Percentiles rank a stretch among this genome's conserved stretches.
Evolutionary conservation across 2,329 filamentous ascomycete genomes (phyloP).

Genomic region (Cladosporium halotolerans): DNA sequence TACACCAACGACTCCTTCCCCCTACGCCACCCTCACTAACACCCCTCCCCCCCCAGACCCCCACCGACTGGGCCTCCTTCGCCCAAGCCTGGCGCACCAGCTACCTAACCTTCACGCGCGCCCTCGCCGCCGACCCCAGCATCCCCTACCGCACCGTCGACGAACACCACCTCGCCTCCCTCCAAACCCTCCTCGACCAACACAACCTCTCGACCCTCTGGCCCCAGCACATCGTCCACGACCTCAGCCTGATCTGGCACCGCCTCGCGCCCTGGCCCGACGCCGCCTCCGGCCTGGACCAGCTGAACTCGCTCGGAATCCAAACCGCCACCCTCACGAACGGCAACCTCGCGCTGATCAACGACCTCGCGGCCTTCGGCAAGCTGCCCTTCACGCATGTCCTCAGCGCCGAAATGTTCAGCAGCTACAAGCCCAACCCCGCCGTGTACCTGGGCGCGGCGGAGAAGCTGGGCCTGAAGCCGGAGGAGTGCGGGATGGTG

Average conservation of each 20-base stretch:
- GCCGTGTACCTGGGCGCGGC: conserved; percentile 64
- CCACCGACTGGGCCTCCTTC: conserved; percentile 57
- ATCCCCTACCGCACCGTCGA: conserved; percentile 63
- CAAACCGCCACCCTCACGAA: conserved; percentile 66
- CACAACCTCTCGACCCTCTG: conserved; percentile 50
- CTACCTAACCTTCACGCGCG: conserved; percentile 43
- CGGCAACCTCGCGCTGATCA: conserved; percentile 61
- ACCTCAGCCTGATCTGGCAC: conserved; percentile 62
- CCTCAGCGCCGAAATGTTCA: conserved; percentile 64
- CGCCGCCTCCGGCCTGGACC: conserved; percentile 49
- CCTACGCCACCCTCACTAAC: not conserved
- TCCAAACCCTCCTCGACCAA: conserved; percentile 51
- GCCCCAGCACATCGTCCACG: conserved; percentile 33
- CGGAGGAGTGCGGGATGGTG: conserved; percentile 65
- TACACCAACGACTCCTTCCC: not conserved
- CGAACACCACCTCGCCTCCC: conserved; percentile 60
- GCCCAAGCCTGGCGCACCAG: conserved; percentile 65
- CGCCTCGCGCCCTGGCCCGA: conserved; percentile 65
- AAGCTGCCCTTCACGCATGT: conserved; percentile 57
- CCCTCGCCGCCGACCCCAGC: conserved; percentile 42
- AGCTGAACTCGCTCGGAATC: conserved; percentile 40
- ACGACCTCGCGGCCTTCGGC: conserved; percentile 56
- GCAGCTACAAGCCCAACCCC: conserved; percentile 67
- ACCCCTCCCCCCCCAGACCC: conserved; percentile 25
- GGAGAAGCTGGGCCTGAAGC: conserved; percentile 49